Percentiles rank a stretch among this genome's conserved stretches.
Conservation (phyloP, 192 early-diverging fungal genomes). For the Kickxella alabastrina region DNA sequence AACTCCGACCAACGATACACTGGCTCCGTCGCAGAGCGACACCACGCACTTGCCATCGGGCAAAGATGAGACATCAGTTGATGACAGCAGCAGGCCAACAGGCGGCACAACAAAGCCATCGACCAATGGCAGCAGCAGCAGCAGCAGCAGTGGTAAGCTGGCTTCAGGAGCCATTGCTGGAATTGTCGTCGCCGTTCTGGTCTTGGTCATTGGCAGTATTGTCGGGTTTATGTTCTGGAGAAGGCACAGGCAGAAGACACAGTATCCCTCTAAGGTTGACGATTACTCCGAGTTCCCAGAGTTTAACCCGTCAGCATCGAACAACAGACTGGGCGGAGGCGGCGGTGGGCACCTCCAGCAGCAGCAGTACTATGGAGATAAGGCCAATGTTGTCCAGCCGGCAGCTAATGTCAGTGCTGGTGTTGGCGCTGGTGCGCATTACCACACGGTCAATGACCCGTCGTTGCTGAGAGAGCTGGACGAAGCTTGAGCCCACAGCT, state of each 20-base stretch:
- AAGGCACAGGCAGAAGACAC: conserved; percentile 34
- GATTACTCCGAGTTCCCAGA: conserved; percentile 45
- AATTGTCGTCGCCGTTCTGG: conserved; percentile 26
- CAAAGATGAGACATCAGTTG: neutral
- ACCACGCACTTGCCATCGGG: neutral
- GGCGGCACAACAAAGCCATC: too few species aligned
- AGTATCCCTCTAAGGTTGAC: conserved; percentile 29
- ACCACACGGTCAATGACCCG: neutral
- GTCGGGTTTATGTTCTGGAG: conserved; percentile 43
- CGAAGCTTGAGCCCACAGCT: conserved; percentile 1
- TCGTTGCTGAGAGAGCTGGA: conserved; percentile 5
- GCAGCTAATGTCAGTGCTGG: neutral
- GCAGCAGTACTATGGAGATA: conserved; percentile 12
- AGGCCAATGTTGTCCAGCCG: neutral
- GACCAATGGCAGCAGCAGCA: neutral
- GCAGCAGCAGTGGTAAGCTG: conserved; percentile 2
- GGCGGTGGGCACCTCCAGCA: neutral
- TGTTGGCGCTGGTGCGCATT: neutral
- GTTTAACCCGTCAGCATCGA: conserved; percentile 33
- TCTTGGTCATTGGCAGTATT: conserved; percentile 6
- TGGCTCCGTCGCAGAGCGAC: too few species aligned
- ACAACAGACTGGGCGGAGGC: conserved; percentile 4
- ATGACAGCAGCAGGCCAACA: neutral
- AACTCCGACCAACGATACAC: neutral
- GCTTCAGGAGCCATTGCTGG: conserved; percentile 34